A percentile compares a stretch with the other conserved stretches of the same genome.
Conservation (phyloP, 345 rosid species). For the Arabis hirsuta region DNA sequence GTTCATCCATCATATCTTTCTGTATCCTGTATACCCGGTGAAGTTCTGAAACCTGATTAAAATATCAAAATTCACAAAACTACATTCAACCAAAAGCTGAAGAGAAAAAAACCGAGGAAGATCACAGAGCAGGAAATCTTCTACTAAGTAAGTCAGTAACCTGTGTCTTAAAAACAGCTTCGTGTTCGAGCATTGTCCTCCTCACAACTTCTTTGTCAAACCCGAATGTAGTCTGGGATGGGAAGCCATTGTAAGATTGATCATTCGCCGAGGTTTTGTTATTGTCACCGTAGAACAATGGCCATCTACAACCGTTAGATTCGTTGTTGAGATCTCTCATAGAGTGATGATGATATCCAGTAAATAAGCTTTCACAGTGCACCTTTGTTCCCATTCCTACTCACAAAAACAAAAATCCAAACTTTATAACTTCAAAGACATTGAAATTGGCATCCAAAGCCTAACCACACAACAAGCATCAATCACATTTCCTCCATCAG, state of each 20-base stretch:
- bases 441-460: conserved; percentile 11
- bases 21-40: conserved; percentile 77
- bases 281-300: conserved; percentile 46
- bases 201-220: conserved; percentile 59
- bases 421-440: conserved; percentile 18
- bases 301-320: conserved; percentile 54
- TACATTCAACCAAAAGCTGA: conserved; percentile 11
- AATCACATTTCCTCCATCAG: conserved; percentile 17
- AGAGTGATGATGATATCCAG: conserved; percentile 58
- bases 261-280: conserved; percentile 42
- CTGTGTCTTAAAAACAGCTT: conserved; percentile 73
- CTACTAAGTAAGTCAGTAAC: conserved; percentile 38
- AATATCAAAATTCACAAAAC: conserved; percentile 21
- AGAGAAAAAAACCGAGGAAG: not conserved
- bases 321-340: conserved; percentile 57
- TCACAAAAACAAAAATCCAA: not conserved
- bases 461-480: conserved; percentile 11
- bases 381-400: conserved; percentile 76
- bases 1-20: conserved; percentile 73
- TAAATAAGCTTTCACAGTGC: conserved; percentile 59
- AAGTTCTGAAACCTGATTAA: conserved; percentile 54
- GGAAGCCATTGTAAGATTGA: conserved; percentile 45
- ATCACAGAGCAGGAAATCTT: not conserved
- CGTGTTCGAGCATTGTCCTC: conserved; percentile 75
- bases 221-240: conserved; percentile 42